Evolutionary conservation across 768 basidiomycete genomes (phyloP).

Genomic region (Clitopilus passeckerianus): DNA sequence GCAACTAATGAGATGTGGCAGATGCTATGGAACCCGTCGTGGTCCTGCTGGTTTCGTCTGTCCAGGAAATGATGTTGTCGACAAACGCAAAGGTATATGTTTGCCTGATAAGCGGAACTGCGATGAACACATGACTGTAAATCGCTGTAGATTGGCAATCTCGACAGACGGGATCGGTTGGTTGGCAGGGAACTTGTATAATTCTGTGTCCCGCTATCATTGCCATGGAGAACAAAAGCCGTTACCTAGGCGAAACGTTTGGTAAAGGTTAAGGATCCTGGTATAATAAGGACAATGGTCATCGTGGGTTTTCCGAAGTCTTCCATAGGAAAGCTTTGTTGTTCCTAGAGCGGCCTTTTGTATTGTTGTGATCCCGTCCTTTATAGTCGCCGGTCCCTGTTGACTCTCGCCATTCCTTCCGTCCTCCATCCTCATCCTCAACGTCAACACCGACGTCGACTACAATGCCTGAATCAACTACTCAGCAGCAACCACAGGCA

Average conservation of each 20-base stretch:
- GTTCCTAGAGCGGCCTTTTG: constrained; percentile 9
- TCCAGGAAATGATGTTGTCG: neutral
- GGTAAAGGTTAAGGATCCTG: neutral
- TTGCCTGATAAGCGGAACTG: neutral
- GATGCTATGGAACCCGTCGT: neutral
- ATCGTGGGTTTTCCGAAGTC: constrained; percentile 12
- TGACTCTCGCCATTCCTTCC: constrained; percentile 11
- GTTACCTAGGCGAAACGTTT: neutral
- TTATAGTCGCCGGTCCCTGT: constrained; percentile 10
- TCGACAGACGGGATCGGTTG: neutral
- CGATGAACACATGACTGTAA: neutral
- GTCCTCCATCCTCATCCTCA: constrained; percentile 10
- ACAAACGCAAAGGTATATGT: neutral
- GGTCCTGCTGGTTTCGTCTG: neutral
- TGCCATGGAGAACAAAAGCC: constrained; percentile 2
- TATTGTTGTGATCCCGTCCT: constrained; percentile 1
- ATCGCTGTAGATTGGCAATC: neutral
- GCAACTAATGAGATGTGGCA: neutral
- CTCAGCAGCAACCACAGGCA: constrained; percentile 9
- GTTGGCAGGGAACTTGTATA: neutral
- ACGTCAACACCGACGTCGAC: constrained; percentile 10
- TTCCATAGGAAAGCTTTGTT: constrained; percentile 16
- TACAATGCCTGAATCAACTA: constrained; percentile 25
- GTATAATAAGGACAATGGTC: constrained; percentile 4
- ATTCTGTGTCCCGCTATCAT: neutral